Percentiles rank a stretch among this genome's conserved stretches.
Evolutionary conservation across 306 rosid species (phyloP).

Genomic region (Dalbergia cochinchinensis): DNA sequence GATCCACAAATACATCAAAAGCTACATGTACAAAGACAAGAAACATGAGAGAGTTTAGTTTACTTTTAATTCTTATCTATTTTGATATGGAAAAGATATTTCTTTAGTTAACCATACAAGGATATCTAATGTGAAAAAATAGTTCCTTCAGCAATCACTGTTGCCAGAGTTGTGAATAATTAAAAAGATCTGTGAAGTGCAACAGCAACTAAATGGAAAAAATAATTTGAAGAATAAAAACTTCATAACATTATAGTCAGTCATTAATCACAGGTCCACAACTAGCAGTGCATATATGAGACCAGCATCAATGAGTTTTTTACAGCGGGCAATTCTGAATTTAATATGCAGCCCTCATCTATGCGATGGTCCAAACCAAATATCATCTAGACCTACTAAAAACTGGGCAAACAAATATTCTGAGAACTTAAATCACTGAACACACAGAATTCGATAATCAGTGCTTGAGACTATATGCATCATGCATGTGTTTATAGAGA

Average conservation of each 20-base stretch:
- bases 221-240: constrained; percentile 3
- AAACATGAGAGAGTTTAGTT: constrained; percentile 5
- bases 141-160: constrained; percentile 3
- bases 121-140: too few species aligned
- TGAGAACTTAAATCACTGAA: constrained; percentile 30
- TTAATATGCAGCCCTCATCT: constrained; percentile 27
- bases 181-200: background rate
- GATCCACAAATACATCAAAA: background rate
- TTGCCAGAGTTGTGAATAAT: background rate
- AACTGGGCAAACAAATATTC: constrained; percentile 19
- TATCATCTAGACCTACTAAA: background rate
- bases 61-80: constrained; percentile 20
- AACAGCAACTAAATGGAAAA: background rate
- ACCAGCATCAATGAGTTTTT: constrained; percentile 4
- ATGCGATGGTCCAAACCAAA: too few species aligned
- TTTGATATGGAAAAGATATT: constrained; percentile 23
- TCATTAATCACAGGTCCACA: constrained; percentile 15
- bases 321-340: constrained; percentile 1
- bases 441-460: background rate
- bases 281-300: constrained; percentile 16
- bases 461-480: constrained; percentile 19
- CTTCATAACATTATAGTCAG: constrained; percentile 5
- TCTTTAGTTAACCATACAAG: background rate
- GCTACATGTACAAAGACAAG: background rate
- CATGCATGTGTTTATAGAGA: background rate